Conservation (phyloP, 176 grass and related monocot genomes). For the Eragrostis curvula region DNA sequence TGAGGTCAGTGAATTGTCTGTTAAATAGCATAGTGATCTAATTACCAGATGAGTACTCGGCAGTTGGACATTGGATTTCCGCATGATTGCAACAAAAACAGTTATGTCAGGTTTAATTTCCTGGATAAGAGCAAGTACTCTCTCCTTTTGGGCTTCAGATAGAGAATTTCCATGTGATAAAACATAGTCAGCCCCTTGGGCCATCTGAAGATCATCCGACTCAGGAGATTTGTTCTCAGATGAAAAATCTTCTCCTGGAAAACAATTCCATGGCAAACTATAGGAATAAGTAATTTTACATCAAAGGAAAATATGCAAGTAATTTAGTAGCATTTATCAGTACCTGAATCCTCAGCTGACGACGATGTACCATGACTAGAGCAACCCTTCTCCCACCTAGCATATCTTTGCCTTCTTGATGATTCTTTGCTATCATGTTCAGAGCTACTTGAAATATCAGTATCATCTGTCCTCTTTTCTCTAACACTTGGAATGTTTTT, state of each 20-base stretch:
- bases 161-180: not conserved
- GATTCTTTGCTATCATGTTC: not conserved
- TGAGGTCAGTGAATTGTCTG: not conserved
- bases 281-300: not conserved
- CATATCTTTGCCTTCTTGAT: conserved; percentile 1
- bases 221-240: not conserved
- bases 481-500: not conserved
- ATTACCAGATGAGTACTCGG: conserved; percentile 22
- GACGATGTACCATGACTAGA: not conserved
- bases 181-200: not conserved
- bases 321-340: not conserved
- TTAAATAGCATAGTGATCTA: not conserved
- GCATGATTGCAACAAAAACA: conserved; percentile 44
- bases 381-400: not conserved
- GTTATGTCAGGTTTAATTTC: conserved; percentile 8
- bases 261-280: not conserved
- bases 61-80: not conserved
- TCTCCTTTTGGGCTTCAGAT: not conserved
- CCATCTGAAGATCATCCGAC: not conserved
- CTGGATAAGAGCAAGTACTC: conserved; percentile 11
- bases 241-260: not conserved
- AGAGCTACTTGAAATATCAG: conserved; percentile 8
- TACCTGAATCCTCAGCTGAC: conserved; percentile 18
- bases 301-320: not conserved
- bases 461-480: not conserved